Percentiles rank a stretch among this genome's conserved stretches.
These are phyloP conservation scores for Rhinocladiella similis DNA, from an alignment of 2,329 filamentous ascomycete species.

Conservation along the genomic window DNA sequence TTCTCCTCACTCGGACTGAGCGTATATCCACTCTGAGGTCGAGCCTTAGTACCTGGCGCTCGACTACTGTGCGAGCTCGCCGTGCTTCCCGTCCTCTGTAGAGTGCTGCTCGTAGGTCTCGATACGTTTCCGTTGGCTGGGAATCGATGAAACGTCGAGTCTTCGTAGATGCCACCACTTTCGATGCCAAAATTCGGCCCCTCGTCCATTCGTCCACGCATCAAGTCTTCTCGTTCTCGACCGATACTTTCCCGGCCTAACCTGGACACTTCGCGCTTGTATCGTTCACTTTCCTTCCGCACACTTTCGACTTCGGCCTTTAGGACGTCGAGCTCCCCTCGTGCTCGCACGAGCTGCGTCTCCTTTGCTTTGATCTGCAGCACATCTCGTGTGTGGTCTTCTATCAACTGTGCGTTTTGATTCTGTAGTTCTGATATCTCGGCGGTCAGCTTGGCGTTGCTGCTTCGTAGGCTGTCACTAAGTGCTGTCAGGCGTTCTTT, in stretches of 20 bases:
- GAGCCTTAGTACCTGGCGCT: constrained; percentile 23
- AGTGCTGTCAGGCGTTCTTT: constrained; percentile 76
- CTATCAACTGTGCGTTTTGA: constrained; percentile 93
- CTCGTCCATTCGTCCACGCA: constrained; percentile 36
- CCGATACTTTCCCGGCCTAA: constrained; percentile 47
- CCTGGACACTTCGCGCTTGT: constrained; percentile 78
- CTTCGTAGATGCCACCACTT: constrained; percentile 43
- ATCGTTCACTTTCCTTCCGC: constrained; percentile 81
- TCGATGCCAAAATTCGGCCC: constrained; percentile 63
- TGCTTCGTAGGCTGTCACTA: constrained; percentile 77
- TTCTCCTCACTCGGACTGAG: constrained; percentile 70
- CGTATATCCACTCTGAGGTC: constrained; percentile 38
- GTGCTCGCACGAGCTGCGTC: constrained; percentile 88
- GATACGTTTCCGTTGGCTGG: constrained; percentile 26
- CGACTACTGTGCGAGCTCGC: constrained; percentile 22
- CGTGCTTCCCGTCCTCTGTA: constrained; percentile 28
- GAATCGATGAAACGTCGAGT: constrained; percentile 29
- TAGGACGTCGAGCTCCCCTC: constrained; percentile 84
- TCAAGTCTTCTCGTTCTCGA: constrained; percentile 29
- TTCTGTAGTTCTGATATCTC: constrained; percentile 95
- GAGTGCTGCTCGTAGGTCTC: constrained; percentile 22
- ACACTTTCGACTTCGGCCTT: constrained; percentile 84
- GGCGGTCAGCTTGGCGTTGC: constrained; percentile 76
- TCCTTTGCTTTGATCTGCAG: constrained; percentile 98
- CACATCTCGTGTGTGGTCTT: constrained; percentile 93